Evolutionary conservation across 768 basidiomycete species (phyloP).

Genomic region (Termitomyces bulborhizus): DNA sequence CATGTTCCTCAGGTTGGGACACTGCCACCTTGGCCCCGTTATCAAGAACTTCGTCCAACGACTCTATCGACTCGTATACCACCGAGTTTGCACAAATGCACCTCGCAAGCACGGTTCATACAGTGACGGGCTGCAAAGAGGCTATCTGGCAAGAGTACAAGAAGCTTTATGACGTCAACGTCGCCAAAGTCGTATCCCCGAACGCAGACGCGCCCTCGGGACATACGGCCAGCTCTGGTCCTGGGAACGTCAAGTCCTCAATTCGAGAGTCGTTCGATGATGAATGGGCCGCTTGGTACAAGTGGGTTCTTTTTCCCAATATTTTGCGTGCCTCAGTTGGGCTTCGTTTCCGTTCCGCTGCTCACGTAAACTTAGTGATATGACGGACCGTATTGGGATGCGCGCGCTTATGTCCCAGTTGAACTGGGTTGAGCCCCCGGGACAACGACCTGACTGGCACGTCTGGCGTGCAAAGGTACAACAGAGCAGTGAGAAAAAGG

Average conservation of each 20-base stretch:
- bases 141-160: constrained; percentile 64
- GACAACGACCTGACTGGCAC: constrained; percentile 44
- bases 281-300: constrained; percentile 66
- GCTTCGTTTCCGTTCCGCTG: constrained; percentile 17
- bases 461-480: constrained; percentile 40
- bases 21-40: neutral
- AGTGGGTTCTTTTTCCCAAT: no score
- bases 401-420: constrained; percentile 42
- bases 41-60: constrained; percentile 1
- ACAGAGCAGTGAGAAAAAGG: constrained; percentile 7
- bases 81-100: constrained; percentile 56
- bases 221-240: constrained; percentile 1
- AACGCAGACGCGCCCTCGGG: neutral
- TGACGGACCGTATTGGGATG: constrained; percentile 67
- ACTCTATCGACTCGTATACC: neutral
- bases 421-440: constrained; percentile 45
- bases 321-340: neutral
- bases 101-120: constrained; percentile 51
- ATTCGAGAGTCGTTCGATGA: constrained; percentile 57
- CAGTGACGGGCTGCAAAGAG: constrained; percentile 60
- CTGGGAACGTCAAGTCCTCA: constrained; percentile 10
- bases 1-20: neutral
- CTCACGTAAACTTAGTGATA: constrained; percentile 44
- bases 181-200: constrained; percentile 8
- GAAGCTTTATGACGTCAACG: constrained; percentile 30